phyloP scores from a whole-genome alignment of 2,329 filamentous ascomycete genomes.

The Blastomyces silverae region DNA sequence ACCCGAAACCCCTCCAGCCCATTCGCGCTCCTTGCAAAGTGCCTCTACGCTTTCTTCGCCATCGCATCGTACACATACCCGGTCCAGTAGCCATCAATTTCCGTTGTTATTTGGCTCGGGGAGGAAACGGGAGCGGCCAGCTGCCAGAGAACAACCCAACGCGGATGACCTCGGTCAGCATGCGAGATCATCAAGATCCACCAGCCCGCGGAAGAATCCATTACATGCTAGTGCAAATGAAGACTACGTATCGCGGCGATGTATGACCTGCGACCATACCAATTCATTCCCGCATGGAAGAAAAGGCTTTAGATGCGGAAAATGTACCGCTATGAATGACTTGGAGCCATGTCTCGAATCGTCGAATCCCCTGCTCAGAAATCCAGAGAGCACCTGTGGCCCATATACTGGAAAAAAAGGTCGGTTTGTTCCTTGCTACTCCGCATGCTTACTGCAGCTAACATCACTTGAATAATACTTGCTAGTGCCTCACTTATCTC shows the following conservation, averaged over 20 bases:
- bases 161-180: background rate
- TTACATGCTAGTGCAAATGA: constrained; percentile 41
- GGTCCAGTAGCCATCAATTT: constrained; percentile 75
- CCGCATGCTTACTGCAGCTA: background rate
- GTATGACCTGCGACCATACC: constrained; percentile 77
- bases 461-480: constrained; percentile 22
- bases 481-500: constrained; percentile 42
- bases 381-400: background rate
- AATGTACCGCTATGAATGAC: constrained; percentile 81
- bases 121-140: constrained; percentile 6
- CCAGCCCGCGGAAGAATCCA: constrained; percentile 37
- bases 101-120: constrained; percentile 58
- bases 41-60: background rate
- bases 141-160: background rate
- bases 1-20: background rate
- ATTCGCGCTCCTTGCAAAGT: background rate
- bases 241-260: constrained; percentile 63
- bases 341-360: constrained; percentile 45
- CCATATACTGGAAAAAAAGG: constrained; percentile 1
- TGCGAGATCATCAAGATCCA: constrained; percentile 22
- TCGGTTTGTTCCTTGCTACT: constrained; percentile 1
- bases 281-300: constrained; percentile 71
- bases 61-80: constrained; percentile 42
- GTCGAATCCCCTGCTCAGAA: constrained; percentile 9
- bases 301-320: constrained; percentile 70